A percentile compares a stretch with the other conserved stretches of the same genome.
phyloP scores from a whole-genome alignment of 2,329 filamentous ascomycete species.

The Juglanconis sp. region DNA sequence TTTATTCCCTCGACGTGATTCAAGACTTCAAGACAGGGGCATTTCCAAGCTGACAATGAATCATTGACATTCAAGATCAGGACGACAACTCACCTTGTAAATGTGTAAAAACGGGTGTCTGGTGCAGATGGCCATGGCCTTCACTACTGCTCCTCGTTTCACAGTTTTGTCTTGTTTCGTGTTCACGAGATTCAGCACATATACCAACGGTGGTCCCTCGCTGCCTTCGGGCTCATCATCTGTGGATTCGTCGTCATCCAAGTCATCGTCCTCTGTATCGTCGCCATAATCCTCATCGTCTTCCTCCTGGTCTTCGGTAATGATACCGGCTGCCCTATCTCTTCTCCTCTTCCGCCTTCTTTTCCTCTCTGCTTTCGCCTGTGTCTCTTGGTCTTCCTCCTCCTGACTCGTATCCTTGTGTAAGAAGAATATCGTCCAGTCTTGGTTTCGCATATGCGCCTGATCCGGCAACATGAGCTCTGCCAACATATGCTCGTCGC shows the following conservation, averaged over 20 bases:
- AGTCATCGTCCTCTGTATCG: conserved; percentile 46
- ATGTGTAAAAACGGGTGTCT: conserved; percentile 97
- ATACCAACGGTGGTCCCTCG: conserved; percentile 89
- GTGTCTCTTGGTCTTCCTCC: conserved; percentile 72
- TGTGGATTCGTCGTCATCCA: conserved; percentile 51
- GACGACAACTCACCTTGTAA: conserved; percentile 64
- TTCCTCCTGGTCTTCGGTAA: conserved; percentile 46
- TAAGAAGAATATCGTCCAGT: conserved; percentile 99
- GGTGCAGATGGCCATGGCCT: conserved; percentile 98
- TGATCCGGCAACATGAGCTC: conserved; percentile 98
- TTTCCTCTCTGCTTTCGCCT: conserved; percentile 51
- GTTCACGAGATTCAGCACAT: conserved; percentile 95
- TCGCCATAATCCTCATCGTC: conserved; percentile 41
- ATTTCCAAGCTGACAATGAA: conserved; percentile 26
- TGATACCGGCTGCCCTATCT: conserved; percentile 47
- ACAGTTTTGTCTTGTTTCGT: conserved; percentile 94
- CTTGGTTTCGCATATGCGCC: conserved; percentile 88
- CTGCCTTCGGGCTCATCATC: conserved; percentile 65
- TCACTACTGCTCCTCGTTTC: conserved; percentile 90
- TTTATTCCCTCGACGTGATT: conserved; percentile 17
- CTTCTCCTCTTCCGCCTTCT: conserved; percentile 49
- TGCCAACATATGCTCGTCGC: conserved; percentile 95
- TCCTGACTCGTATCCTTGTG: conserved; percentile 89
- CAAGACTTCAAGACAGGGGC: too few relatives aligned
- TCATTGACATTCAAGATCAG: background rate